These are phyloP conservation scores for Anisogramma anomala DNA, from an alignment of 2,329 filamentous ascomycete species.

Conservation along the genomic window DNA sequence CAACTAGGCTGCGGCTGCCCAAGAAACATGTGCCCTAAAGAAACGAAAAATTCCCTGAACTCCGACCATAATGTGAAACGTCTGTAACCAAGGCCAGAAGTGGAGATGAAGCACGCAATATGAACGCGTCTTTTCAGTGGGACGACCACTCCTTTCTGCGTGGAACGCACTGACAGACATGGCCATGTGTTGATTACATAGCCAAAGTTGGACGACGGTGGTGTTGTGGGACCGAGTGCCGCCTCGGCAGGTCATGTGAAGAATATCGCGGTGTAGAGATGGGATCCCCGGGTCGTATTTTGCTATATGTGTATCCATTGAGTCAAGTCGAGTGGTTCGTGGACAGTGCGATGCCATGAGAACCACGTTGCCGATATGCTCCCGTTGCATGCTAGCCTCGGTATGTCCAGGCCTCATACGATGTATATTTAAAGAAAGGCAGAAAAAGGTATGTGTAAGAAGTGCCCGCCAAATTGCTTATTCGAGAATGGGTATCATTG, in stretches of 20 bases:
- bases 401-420: neutral
- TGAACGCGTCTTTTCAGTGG: neutral
- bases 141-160: neutral
- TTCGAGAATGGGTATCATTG: constrained; percentile 11
- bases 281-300: neutral
- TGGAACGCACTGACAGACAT: neutral
- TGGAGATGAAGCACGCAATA: neutral
- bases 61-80: constrained; percentile 1
- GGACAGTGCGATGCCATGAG: neutral
- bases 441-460: neutral
- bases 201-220: neutral
- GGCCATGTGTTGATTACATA: constrained; percentile 4
- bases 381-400: constrained; percentile 7
- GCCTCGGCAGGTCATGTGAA: too few species aligned
- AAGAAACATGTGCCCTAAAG: neutral
- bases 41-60: neutral
- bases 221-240: too few species aligned
- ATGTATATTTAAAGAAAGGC: constrained; percentile 3
- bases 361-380: constrained; percentile 14
- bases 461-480: constrained; percentile 1
- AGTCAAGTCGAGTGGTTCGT: neutral
- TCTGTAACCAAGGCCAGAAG: neutral
- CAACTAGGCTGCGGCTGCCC: neutral
- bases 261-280: constrained; percentile 2
- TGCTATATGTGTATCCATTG: neutral